Base-by-base conservation (phyloP, 2,329 filamentous ascomycete species). In the Xylariaceae sp. region DNA sequence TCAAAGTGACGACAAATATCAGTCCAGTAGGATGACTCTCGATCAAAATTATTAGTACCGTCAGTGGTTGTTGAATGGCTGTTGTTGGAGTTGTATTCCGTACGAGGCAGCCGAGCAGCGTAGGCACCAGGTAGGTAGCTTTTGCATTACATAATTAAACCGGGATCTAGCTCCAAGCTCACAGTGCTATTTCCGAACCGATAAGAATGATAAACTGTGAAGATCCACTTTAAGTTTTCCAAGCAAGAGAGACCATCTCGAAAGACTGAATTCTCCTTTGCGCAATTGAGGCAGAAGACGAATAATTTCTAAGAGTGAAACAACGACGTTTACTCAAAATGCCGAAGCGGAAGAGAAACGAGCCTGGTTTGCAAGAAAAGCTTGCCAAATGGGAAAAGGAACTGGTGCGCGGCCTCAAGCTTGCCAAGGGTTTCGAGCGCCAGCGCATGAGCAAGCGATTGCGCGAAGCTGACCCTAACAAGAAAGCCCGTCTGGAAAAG, bases 371-470 rank as follows among this genome's bases (percentile, higher is more conserved):
- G 51, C 75, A 79, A 7, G 76, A 79, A 7, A 78, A 79, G 62
- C 75, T 87, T n/a, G 73, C 77, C 7, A 80, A 82, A 65, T 76
- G 80, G 67, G 78, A 81, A 64, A 84, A 83, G 69, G 79, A 85
- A 42, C 77, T 93, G 7, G 80, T 81, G 62, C 81, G 84, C 59
- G 87, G 87, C 0, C 78, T 93, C 61, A 91, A 91, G 73, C 78
- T 80, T 9, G 87, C 86, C 58, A 90, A 89, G 70, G 86, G 87
- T 51, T 88, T 90, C 69, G 89, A 93, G 76, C 82, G 89, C 51
- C 90, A 93, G 74, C 89, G 91, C 64, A 80, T 89, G 61, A 81
- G 87, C 62, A 87, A 84, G 71, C 77, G 80, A 48, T 72, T 83
- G 11, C 78, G 74, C 53, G 81, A 83, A 34, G 74, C 75, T 55